Conservation (phyloP, 768 basidiomycete genomes). For the Termitomyces eurrhizus region DNA sequence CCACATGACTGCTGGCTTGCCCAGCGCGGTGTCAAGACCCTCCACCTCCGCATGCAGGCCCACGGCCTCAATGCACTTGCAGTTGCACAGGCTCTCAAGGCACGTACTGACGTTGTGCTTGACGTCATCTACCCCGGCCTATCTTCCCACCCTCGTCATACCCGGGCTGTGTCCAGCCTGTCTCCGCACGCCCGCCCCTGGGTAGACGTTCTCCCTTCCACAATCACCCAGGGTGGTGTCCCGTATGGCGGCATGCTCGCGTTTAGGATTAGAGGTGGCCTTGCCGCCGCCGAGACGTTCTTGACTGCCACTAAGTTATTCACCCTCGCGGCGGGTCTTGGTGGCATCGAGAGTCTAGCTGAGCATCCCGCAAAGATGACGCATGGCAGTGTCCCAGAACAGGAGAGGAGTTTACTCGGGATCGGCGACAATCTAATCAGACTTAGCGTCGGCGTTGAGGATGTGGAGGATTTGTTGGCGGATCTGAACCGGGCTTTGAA, state of each 20-base stretch:
- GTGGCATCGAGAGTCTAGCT: slow-evolving; percentile 89
- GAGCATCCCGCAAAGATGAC: slow-evolving; percentile 91
- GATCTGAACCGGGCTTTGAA: slow-evolving; percentile 69
- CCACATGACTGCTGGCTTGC: slow-evolving; percentile 89
- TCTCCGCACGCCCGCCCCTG: slow-evolving; percentile 69
- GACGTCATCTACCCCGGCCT: slow-evolving; percentile 83
- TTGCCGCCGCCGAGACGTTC: slow-evolving; percentile 59
- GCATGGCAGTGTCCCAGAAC: slow-evolving; percentile 71
- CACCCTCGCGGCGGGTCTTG: slow-evolving; percentile 82
- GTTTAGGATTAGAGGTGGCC: slow-evolving; percentile 63
- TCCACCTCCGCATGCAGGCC: slow-evolving; percentile 81
- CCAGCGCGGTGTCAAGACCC: slow-evolving; percentile 88
- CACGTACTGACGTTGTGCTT: slow-evolving; percentile 63
- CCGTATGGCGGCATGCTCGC: slow-evolving; percentile 91
- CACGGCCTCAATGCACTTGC: slow-evolving; percentile 82
- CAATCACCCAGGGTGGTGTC: slow-evolving; percentile 46
- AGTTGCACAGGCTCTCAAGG: slow-evolving; percentile 60
- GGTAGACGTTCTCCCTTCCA: slow-evolving; percentile 37
- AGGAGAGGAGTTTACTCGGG: slow-evolving; percentile 64
- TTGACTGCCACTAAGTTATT: slow-evolving; percentile 64
- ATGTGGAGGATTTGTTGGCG: slow-evolving; percentile 71
- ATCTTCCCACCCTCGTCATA: slow-evolving; percentile 58
- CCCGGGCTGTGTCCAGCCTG: slow-evolving; percentile 57
- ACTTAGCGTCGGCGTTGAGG: slow-evolving; percentile 87
- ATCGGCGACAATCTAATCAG: slow-evolving; percentile 77